phyloP scores from a whole-genome alignment of 805 yeast species.

The Candida maesae region DNA sequence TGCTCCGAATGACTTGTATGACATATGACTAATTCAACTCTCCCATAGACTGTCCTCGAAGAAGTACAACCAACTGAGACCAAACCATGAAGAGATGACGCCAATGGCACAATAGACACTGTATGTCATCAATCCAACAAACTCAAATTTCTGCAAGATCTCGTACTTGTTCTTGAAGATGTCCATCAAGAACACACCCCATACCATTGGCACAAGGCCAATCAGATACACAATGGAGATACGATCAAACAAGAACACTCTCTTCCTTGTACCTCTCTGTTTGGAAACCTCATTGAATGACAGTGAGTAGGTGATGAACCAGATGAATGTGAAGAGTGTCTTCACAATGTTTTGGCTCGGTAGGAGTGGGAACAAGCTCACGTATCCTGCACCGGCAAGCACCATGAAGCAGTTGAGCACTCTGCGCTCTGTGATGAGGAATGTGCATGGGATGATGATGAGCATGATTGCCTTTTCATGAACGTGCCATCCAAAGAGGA shows the following conservation, averaged over 20 bases:
- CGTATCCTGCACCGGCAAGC: constrained; percentile 75
- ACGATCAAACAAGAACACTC: constrained; percentile 68
- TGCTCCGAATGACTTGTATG: no score
- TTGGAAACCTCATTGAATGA: constrained; percentile 68
- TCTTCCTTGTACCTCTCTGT: constrained; percentile 31
- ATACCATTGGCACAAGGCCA: constrained; percentile 63
- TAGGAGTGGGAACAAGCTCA: constrained; percentile 83
- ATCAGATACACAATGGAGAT: constrained; percentile 61
- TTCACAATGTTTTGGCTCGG: constrained; percentile 79
- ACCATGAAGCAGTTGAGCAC: constrained; percentile 68
- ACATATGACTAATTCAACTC: no score
- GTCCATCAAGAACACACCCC: constrained; percentile 44
- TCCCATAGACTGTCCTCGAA: constrained; percentile 73
- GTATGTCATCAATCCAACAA: constrained; percentile 72
- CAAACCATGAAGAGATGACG: constrained; percentile 80
- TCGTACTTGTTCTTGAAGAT: constrained; percentile 52
- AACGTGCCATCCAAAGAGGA: constrained; percentile 97
- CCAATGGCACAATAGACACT: constrained; percentile 89
- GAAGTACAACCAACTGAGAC: constrained; percentile 84
- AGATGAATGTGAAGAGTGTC: constrained; percentile 69
- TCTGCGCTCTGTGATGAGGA: constrained; percentile 67
- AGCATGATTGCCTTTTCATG: constrained; percentile 96
- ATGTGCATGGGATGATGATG: constrained; percentile 82
- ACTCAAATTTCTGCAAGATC: constrained; percentile 58
- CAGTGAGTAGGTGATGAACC: constrained; percentile 76